These are phyloP conservation scores for Leptosphaerulina australis DNA, from an alignment of 2,329 filamentous ascomycete genomes.

Conservation along the genomic window DNA sequence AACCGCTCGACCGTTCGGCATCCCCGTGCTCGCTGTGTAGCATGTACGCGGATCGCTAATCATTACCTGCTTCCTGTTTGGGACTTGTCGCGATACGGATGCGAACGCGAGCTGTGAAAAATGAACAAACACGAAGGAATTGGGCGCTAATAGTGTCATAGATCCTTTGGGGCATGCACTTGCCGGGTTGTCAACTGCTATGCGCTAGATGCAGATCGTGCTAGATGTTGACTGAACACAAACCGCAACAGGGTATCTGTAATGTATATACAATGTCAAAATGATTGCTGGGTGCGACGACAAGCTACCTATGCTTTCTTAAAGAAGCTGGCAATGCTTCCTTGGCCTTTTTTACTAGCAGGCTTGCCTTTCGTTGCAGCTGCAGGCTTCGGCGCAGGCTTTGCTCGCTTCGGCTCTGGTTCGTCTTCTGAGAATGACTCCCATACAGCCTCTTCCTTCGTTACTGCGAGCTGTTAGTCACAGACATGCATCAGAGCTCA, in stretches of 20 bases:
- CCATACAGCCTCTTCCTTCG: constrained; percentile 82
- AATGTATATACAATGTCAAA: not conserved
- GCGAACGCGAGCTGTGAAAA: not conserved
- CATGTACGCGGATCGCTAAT: not conserved
- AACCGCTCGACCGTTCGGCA: constrained; percentile 8
- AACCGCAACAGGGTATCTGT: too few species aligned
- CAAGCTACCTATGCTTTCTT: constrained; percentile 66
- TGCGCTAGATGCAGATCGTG: too few species aligned
- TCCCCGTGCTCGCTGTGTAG: constrained; percentile 9
- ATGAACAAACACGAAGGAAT: too few species aligned
- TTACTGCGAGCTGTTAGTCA: constrained; percentile 65
- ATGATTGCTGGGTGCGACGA: not conserved
- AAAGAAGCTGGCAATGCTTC: constrained; percentile 93
- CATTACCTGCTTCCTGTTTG: constrained; percentile 7
- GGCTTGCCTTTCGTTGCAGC: constrained; percentile 61
- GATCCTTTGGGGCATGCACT: not conserved
- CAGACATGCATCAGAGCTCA: not conserved
- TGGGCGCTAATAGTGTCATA: not conserved
- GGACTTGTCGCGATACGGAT: not conserved
- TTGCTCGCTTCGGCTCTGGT: constrained; percentile 63
- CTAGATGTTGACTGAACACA: too few species aligned
- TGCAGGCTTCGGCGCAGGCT: constrained; percentile 46
- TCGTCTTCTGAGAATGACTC: constrained; percentile 95
- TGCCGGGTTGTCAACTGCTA: not conserved
- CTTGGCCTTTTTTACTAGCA: constrained; percentile 62